These are phyloP conservation scores for Ochetophila trinervis DNA, from an alignment of 306 rosid genomes.

Conservation along the genomic window DNA sequence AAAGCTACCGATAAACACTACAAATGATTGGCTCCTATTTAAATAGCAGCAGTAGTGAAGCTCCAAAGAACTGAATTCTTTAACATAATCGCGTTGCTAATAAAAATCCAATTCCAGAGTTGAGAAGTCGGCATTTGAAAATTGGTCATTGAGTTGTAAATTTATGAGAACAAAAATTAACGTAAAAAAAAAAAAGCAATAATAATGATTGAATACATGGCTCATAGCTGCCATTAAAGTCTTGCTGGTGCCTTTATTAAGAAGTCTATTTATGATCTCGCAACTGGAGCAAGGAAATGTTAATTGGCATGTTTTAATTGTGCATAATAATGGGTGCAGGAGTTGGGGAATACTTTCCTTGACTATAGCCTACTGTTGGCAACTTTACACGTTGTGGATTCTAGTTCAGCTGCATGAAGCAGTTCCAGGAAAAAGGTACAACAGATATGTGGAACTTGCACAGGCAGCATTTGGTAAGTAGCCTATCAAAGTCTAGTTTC, in stretches of 20 bases:
- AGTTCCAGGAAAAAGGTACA: slow-evolving; percentile 97
- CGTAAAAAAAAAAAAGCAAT: too few relatives aligned
- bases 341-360: slow-evolving; percentile 96
- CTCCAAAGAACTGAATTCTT: background rate
- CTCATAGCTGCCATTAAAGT: background rate
- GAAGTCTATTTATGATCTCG: background rate
- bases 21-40: too few relatives aligned
- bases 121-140: slow-evolving; percentile 4
- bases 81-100: background rate
- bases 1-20: background rate
- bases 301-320: slow-evolving; percentile 16
- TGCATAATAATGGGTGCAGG: slow-evolving; percentile 46
- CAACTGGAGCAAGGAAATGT: background rate
- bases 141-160: background rate
- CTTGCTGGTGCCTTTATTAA: background rate
- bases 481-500: background rate
- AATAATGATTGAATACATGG: background rate
- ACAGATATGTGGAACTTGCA: slow-evolving; percentile 95
- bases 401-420: slow-evolving; percentile 98
- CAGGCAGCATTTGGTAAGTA: slow-evolving; percentile 97
- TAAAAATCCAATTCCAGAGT: background rate
- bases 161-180: background rate
- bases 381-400: slow-evolving; percentile 93
- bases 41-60: background rate
- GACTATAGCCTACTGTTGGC: slow-evolving; percentile 89